Evolutionary conservation across 164 flowering plant genomes (phyloP), one percentile per base, ranked within the genome.

Genomic region (Vitis rotundifolia): DNA sequence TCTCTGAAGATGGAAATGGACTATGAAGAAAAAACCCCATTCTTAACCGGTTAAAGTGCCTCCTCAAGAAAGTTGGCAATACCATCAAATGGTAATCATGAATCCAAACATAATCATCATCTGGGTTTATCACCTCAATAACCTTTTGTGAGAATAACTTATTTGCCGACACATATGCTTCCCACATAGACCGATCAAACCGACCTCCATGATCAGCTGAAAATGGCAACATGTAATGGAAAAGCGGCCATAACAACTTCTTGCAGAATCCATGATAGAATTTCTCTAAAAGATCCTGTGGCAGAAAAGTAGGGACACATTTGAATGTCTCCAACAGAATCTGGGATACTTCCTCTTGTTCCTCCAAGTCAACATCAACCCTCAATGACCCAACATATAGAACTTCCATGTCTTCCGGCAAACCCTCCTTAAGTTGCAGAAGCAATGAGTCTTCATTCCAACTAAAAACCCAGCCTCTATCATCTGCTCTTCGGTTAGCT

Each of bases 31-130:
- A 82, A 73, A 84, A 84, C 7, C 87, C 87, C 78, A 84, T 78
- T 60, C 78, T 77, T 14, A 84, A 67, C 14, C 81, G 76, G 53
- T 71, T 75, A 63, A 82, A 85, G 18, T 84, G 81, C 72, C 82
- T 82, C 63, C 88, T 85, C 78, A 83, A 69, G 58, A 85, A 78
- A 8, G 84, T 83, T 44, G 88, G 88, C 64, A 85, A 62, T 37
- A 80, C 86, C 88, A 85, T 85, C 70, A 85, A 67, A 75, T 84
- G 88, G 57, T 84, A 84, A 73, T 84, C 88, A 68, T 84, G 88
- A 31, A 84, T 81, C 86, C 88, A 84, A 8, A 82, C 77, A 68
- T 63, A 84, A 68, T 84, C 85, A 61, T 80, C 86, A 16, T 83
- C 86, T 2, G 86, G 86, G 72, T 80, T 83, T 22, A 80, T 44